Percentiles rank a stretch among this genome's conserved stretches.
Evolutionary conservation across 805 yeast species (phyloP).

Genomic region (Jamesozyma lodderae): DNA sequence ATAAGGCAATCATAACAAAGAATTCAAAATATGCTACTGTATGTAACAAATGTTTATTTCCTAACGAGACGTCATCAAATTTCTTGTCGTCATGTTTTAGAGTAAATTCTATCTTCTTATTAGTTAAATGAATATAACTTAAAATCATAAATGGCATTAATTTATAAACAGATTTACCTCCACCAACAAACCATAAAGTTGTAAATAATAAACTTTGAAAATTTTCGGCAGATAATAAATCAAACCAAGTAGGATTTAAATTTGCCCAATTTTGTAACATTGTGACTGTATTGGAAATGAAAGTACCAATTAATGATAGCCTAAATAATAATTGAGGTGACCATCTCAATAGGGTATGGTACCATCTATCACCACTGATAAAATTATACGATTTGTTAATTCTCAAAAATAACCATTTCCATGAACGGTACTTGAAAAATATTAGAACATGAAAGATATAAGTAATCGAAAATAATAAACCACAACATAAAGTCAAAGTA

Average conservation of each 20-base stretch:
- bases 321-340: constrained; percentile 47
- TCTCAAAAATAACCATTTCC: constrained; percentile 28
- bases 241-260: constrained; percentile 50
- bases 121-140: constrained; percentile 48
- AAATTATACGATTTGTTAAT: constrained; percentile 16
- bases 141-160: constrained; percentile 50
- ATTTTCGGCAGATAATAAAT: constrained; percentile 62
- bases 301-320: constrained; percentile 47
- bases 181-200: constrained; percentile 51
- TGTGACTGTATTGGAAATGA: constrained; percentile 43
- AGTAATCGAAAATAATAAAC: constrained; percentile 21
- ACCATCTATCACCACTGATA: constrained; percentile 17
- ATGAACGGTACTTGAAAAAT: constrained; percentile 27
- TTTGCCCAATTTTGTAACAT: constrained; percentile 52
- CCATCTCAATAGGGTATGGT: constrained; percentile 21
- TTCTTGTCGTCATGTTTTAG: constrained; percentile 8
- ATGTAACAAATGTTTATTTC: constrained; percentile 16
- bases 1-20: constrained; percentile 41
- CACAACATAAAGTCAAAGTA: constrained; percentile 17
- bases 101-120: constrained; percentile 14
- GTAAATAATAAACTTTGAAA: constrained; percentile 59
- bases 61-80: constrained; percentile 8
- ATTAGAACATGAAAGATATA: constrained; percentile 20
- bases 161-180: constrained; percentile 59
- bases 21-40: constrained; percentile 55